phyloP scores from a whole-genome alignment of 1,284 basidiomycete genomes.

The Austroboletus niveus region DNA sequence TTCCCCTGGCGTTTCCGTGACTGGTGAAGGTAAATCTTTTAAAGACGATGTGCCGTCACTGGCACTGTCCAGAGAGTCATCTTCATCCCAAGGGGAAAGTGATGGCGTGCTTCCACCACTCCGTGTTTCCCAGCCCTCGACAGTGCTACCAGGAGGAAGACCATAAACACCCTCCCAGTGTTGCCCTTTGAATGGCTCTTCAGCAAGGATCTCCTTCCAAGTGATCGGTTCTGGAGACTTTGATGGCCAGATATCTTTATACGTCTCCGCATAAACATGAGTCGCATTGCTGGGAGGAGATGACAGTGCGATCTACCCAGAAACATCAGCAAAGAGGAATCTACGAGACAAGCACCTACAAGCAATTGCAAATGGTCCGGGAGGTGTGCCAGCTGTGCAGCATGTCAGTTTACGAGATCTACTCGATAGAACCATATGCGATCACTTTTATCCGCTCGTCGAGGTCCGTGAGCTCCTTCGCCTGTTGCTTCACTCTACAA shows the following conservation, averaged over 20 bases:
- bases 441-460: constrained; percentile 63
- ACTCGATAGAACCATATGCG: not conserved
- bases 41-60: constrained; percentile 22
- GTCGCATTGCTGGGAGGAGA: constrained; percentile 48
- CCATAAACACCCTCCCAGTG: constrained; percentile 70
- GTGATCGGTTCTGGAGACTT: constrained; percentile 45
- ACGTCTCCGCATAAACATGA: constrained; percentile 47
- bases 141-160: constrained; percentile 40
- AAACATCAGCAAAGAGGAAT: constrained; percentile 5
- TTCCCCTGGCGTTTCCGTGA: constrained; percentile 25
- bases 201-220: constrained; percentile 72
- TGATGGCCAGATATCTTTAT: constrained; percentile 48
- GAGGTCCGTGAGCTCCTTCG: constrained; percentile 51
- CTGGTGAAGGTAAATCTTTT: constrained; percentile 36
- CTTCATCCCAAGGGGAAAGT: constrained; percentile 47
- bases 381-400: constrained; percentile 49
- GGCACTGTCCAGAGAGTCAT: constrained; percentile 29
- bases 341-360: constrained; percentile 39
- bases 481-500: constrained; percentile 45
- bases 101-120: constrained; percentile 47
- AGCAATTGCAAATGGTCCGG: constrained; percentile 71
- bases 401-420: constrained; percentile 6
- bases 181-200: constrained; percentile 76
- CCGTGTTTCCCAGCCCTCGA: constrained; percentile 41
- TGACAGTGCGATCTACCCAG: constrained; percentile 53